Evolutionary conservation across 148 eudicot genomes (phyloP).

Genomic region (Rhododendron kiyosumense): DNA sequence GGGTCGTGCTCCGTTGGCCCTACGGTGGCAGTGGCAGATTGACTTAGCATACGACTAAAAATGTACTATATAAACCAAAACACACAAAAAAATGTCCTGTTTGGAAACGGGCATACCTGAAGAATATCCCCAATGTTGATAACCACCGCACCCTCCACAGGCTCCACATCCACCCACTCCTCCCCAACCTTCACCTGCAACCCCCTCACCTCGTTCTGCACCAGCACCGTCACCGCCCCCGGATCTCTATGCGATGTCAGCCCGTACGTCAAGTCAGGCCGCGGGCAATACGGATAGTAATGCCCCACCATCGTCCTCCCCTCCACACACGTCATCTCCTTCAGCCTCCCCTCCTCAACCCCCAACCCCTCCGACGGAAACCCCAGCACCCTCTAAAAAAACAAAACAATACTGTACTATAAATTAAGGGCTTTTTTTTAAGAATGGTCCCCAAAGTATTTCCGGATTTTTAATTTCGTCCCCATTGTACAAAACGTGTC

Average conservation of each 20-base stretch:
- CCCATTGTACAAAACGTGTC: no score
- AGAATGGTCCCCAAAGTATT: no score
- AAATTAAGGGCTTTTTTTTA: no score
- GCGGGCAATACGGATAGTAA: constrained; percentile 39
- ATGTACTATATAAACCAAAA: neutral
- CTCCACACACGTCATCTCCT: constrained; percentile 29
- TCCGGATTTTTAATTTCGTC: no score
- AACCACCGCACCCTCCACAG: constrained; percentile 28
- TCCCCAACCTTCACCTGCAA: constrained; percentile 39
- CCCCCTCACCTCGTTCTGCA: constrained; percentile 33
- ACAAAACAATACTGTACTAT: no score
- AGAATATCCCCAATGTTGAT: constrained; percentile 40
- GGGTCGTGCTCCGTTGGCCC: no score
- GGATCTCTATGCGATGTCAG: constrained; percentile 35
- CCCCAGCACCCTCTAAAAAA: constrained; percentile 9
- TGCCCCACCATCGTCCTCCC: constrained; percentile 26
- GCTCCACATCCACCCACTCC: constrained; percentile 33
- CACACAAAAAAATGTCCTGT: neutral
- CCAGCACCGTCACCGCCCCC: constrained; percentile 30
- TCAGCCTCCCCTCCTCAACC: constrained; percentile 14
- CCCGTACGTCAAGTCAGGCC: constrained; percentile 37
- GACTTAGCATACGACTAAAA: no score
- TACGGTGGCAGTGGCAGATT: no score
- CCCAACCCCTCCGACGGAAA: constrained; percentile 36
- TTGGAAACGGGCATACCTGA: constrained; percentile 21